These are phyloP conservation scores for Anisodus tanguticus DNA, from an alignment of 257 asterid genomes.

Conservation along the genomic window DNA sequence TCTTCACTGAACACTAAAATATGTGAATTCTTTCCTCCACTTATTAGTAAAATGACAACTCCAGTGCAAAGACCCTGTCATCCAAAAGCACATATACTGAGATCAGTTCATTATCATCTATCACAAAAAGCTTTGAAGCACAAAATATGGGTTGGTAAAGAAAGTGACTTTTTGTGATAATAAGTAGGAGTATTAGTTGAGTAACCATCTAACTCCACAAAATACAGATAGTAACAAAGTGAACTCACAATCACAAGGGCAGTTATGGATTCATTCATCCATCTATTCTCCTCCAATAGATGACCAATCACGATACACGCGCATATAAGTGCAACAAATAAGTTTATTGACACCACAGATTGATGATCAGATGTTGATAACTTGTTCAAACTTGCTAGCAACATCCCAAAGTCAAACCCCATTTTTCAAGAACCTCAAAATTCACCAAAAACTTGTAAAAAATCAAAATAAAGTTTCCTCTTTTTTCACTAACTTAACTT, in stretches of 20 bases:
- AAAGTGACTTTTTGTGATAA: too few relatives aligned
- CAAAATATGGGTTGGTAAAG: too few relatives aligned
- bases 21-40: constrained; percentile 85
- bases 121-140: not conserved
- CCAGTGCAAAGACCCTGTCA: constrained; percentile 82
- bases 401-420: constrained; percentile 53
- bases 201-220: not conserved
- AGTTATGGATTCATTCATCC: constrained; percentile 99
- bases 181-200: too few relatives aligned
- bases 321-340: constrained; percentile 81
- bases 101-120: not conserved
- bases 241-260: constrained; percentile 71
- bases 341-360: constrained; percentile 79
- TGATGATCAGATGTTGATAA: constrained; percentile 65
- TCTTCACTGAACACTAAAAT: constrained; percentile 94
- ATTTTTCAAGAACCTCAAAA: constrained; percentile 37
- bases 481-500: constrained; percentile 3
- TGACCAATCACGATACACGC: constrained; percentile 94
- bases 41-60: constrained; percentile 71
- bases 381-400: constrained; percentile 41
- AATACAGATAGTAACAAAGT: not conserved
- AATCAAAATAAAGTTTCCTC: constrained; percentile 25
- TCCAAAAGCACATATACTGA: constrained; percentile 24
- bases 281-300: constrained; percentile 88
- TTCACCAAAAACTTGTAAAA: constrained; percentile 30